Base-by-base conservation (phyloP, 106 monocot genomes). In the Posidonia australis region DNA sequence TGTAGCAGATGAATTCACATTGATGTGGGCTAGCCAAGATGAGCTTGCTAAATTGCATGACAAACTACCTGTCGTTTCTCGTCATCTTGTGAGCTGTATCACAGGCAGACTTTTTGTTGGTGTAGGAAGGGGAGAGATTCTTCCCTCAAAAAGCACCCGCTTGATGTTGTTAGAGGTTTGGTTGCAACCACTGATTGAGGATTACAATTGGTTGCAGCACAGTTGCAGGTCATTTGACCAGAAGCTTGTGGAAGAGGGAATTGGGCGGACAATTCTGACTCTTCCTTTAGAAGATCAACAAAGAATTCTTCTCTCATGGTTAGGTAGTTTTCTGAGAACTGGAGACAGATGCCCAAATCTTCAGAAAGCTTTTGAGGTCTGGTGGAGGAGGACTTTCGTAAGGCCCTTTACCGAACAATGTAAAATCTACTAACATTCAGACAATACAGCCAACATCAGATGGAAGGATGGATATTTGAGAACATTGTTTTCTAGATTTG, bases 241-340 rank as follows among this genome's bases (percentile, higher is more conserved):
- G 43, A 91, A 91, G 58, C 81, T 85, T 29, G 98, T 88, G 24
- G 98, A 99, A 61, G 98, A 99, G 81, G 98, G 98, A 18, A 99
- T 99, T 12, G 98, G 98, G 0, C 64, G 81, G 58, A 99, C 98
- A 0, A 99, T 99, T 49, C 73, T 99, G 28, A 99, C 98, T 5
- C 82, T 99, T 30, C 98, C 98, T 5, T 62, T 99, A 66, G 98
- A 99, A 65, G 85, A 91, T 44, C 98, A 99, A 73, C 98, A 99
- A 75, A 85, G 51, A 29, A 81, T 99, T 49, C 62, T 99, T 65
- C 87, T 99, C 2, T 81, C 80, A 0, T 99, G 98, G 98, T 69
- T 99, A 71, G 85, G 91, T 10, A 90, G 85, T 52, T 99, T 99
- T 71, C 75, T 99, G 67, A 99, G 85, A 64, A 81, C 81, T 42